A percentile compares a stretch with the other conserved stretches of the same genome.
Conservation (phyloP, 495 filamentous ascomycete species). For the Tetracladium setigerum region DNA sequence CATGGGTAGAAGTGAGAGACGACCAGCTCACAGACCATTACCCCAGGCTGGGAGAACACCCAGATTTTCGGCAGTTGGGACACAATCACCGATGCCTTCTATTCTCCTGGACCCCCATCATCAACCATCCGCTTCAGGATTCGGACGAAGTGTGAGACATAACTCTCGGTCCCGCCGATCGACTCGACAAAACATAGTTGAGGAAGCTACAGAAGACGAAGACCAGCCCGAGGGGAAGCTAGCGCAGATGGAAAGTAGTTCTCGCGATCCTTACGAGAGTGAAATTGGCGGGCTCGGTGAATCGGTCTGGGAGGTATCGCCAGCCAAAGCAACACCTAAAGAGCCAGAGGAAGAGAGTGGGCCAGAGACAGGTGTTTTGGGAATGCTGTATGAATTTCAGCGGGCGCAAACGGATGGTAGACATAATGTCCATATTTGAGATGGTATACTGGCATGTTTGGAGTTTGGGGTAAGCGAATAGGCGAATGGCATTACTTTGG, state of each 20-base stretch:
- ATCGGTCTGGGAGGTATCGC: constrained; percentile 34
- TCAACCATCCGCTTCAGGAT: constrained; percentile 55
- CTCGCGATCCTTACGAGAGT: constrained; percentile 21
- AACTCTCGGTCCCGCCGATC: constrained; percentile 35
- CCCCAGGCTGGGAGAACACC: constrained; percentile 14
- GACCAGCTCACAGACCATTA: constrained; percentile 17
- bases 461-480: constrained; percentile 6
- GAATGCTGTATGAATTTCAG: constrained; percentile 85
- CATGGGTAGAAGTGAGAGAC: constrained; percentile 35
- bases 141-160: constrained; percentile 36
- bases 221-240: constrained; percentile 10
- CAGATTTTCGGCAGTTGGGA: constrained; percentile 18
- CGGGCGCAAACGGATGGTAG: constrained; percentile 67
- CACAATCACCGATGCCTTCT: constrained; percentile 55
- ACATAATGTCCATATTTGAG: constrained; percentile 23
- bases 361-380: constrained; percentile 55
- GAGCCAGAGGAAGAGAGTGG: constrained; percentile 43
- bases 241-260: background rate
- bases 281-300: constrained; percentile 30
- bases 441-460: background rate
- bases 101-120: constrained; percentile 82
- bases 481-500: background rate
- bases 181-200: constrained; percentile 35
- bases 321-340: constrained; percentile 5
- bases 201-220: constrained; percentile 37